Conservation (phyloP, 2,329 filamentous ascomycete species). For the Ophiostoma sp. region DNA sequence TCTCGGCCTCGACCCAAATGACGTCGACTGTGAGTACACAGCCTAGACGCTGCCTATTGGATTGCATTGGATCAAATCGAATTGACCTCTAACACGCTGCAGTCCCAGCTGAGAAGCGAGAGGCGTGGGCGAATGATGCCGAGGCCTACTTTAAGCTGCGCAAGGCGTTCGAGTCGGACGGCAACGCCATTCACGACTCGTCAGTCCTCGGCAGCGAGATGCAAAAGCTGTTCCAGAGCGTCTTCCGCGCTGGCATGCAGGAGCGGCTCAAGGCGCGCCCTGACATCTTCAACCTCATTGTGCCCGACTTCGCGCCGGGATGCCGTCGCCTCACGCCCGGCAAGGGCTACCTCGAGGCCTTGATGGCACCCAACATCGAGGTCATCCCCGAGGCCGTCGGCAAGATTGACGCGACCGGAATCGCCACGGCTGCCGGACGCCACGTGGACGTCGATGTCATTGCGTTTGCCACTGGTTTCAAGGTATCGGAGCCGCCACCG, state of each 20-base stretch:
- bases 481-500: slow-evolving; percentile 37
- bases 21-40: slow-evolving; percentile 18
- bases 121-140: slow-evolving; percentile 37
- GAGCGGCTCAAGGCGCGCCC: slow-evolving; percentile 39
- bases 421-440: slow-evolving; percentile 28
- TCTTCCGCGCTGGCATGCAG: slow-evolving; percentile 38
- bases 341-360: slow-evolving; percentile 42
- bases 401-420: slow-evolving; percentile 35
- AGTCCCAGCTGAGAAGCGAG: slow-evolving; percentile 39
- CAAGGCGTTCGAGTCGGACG: slow-evolving; percentile 41
- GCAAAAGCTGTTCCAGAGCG: slow-evolving; percentile 31
- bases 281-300: slow-evolving; percentile 40
- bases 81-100: background rate
- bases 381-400: slow-evolving; percentile 36
- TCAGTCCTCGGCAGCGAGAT: slow-evolving; percentile 36
- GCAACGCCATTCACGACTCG: slow-evolving; percentile 40
- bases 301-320: slow-evolving; percentile 41
- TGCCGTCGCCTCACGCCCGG: slow-evolving; percentile 44
- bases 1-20: slow-evolving; percentile 38
- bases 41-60: slow-evolving; percentile 34
- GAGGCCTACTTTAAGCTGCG: slow-evolving; percentile 38
- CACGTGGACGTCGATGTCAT: slow-evolving; percentile 39
- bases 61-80: slow-evolving; percentile 23
- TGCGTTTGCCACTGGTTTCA: slow-evolving; percentile 45
- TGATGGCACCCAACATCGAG: slow-evolving; percentile 39